Conservation (phyloP, 768 basidiomycete species). For the Rhizopogon rudus region DNA sequence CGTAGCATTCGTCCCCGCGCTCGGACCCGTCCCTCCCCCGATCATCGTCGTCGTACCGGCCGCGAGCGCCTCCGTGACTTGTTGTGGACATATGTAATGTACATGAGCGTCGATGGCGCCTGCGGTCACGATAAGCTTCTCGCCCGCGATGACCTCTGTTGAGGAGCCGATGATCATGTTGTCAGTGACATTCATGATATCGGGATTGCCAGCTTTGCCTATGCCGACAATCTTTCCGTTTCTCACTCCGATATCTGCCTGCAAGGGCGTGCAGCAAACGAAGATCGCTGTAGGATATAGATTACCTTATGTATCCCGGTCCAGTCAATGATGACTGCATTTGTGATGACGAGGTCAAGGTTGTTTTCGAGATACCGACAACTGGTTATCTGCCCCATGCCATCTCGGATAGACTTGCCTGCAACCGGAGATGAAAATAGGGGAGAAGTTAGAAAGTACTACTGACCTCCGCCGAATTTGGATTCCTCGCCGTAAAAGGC, state of each 20-base stretch:
- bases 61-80: constrained; percentile 80
- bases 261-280: constrained; percentile 6
- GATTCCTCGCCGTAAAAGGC: constrained; percentile 94
- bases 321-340: constrained; percentile 93
- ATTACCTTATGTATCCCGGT: constrained; percentile 88
- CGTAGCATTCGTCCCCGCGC: constrained; percentile 86
- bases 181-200: constrained; percentile 79
- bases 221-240: constrained; percentile 77
- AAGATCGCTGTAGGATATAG: not conserved
- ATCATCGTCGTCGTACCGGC: constrained; percentile 90
- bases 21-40: constrained; percentile 94
- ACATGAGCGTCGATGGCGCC: constrained; percentile 91
- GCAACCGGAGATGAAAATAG: not conserved
- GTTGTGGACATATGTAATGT: constrained; percentile 95
- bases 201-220: constrained; percentile 98
- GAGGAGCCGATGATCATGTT: constrained; percentile 80
- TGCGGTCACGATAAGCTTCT: constrained; percentile 90
- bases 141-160: constrained; percentile 95
- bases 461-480: constrained; percentile 91
- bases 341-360: constrained; percentile 93
- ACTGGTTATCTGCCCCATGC: constrained; percentile 91
- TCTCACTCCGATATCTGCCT: constrained; percentile 96
- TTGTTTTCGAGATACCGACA: constrained; percentile 51
- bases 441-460: not conserved
- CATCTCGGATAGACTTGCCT: constrained; percentile 94